Evolutionary conservation across 2,329 filamentous ascomycete genomes (phyloP), one percentile per base, ranked within the genome.

Genomic region (Huntiella decipiens): DNA sequence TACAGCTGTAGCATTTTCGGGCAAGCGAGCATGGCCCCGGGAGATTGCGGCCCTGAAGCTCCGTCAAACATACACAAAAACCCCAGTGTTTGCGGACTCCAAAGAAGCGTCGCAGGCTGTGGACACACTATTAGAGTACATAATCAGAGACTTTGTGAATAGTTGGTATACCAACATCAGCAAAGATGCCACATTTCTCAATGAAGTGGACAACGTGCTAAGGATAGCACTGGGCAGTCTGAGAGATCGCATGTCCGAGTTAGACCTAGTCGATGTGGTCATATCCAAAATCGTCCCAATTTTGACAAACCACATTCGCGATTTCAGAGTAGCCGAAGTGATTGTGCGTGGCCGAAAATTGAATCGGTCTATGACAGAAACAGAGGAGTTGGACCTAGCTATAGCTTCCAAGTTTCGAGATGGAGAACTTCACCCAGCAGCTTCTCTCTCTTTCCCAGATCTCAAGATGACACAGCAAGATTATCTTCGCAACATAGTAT

Each of bases 351-450:
- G 92, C 10, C 82, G 78, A 58, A 84, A 93, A 60, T 66, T 96
- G 47, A 91, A 86, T 54, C 77, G 84, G 44, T 86, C 80, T 52
- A 78, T 98, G 46, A 96, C 92, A 2, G 91, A 98, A 63, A 93
- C 87, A 1, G 88, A 95, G 57, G 91, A 98, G 68, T 67, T 98
- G 55, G 87, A 96, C 60, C 68, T 93, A 53, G 91, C 91, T 1
- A 93, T 98, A 60, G 91, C 91, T n/a, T 79, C 75, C 36, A 95
- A 93, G 61, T 98, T 91, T 61, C 79, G 73, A 46, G 81, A 92
- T 58, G 88, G 88, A 19, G 84, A 81, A 52, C 66, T 98, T 49
- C 92, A 98, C 58, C 72, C 83, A 4, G 91, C 91, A 4, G 87
- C 83, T 4, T 82, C 79, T 11, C 64, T 94, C 54, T 76, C 82